Evolutionary conservation across 2,329 filamentous ascomycete genomes (phyloP).

Genomic region (Aspergillus uvarum): DNA sequence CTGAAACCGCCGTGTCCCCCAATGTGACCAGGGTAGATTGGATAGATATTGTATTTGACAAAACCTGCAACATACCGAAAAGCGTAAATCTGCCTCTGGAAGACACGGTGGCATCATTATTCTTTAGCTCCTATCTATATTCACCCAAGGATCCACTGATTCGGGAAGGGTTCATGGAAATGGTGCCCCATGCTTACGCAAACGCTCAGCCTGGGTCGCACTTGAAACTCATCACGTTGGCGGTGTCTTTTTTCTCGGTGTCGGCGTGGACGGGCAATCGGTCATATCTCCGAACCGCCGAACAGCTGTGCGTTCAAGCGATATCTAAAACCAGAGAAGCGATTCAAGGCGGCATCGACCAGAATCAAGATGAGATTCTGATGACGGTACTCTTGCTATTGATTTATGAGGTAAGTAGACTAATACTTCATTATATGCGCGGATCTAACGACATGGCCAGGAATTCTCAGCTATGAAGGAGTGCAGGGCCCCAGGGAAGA

Average conservation of each 20-base stretch:
- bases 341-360: conserved; percentile 19
- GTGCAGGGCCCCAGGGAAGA: conserved; percentile 20
- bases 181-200: conserved; percentile 25
- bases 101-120: conserved; percentile 27
- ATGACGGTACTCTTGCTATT: conserved; percentile 29
- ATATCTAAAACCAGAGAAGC: conserved; percentile 26
- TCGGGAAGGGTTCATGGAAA: conserved; percentile 29
- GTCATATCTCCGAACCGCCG: conserved; percentile 21
- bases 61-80: conserved; percentile 8
- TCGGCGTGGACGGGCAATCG: conserved; percentile 31
- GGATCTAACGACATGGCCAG: conserved; percentile 9
- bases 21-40: not conserved
- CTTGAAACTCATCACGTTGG: conserved; percentile 25
- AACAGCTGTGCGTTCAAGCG: conserved; percentile 25
- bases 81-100: conserved; percentile 25
- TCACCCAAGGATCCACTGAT: conserved; percentile 27
- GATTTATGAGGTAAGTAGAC: conserved; percentile 26
- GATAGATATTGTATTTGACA: not conserved
- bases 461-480: conserved; percentile 29
- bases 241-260: conserved; percentile 31
- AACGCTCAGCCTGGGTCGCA: conserved; percentile 21
- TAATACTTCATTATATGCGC: not conserved
- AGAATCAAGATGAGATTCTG: conserved; percentile 23
- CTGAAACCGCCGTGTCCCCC: not conserved
- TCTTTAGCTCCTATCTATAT: conserved; percentile 33